phyloP scores from a whole-genome alignment of 106 monocot genomes.

The Chionographis japonica region DNA sequence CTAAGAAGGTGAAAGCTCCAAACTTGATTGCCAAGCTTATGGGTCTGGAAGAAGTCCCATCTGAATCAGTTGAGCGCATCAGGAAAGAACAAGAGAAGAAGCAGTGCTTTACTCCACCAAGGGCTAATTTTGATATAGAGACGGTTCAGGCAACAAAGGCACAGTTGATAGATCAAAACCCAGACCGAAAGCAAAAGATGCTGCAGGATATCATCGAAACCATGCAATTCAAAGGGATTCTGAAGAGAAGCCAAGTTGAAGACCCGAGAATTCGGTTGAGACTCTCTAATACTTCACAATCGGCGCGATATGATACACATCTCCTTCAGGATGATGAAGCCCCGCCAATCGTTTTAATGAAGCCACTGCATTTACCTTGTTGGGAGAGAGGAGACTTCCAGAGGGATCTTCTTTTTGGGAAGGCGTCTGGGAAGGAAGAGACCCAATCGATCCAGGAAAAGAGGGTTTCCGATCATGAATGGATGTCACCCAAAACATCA shows the following conservation, averaged over 20 bases:
- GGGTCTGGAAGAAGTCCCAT: constrained; percentile 53
- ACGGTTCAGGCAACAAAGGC: constrained; percentile 31
- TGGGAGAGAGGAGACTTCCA: constrained; percentile 6
- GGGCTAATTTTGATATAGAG: constrained; percentile 22
- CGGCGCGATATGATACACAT: background rate
- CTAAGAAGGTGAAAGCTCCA: constrained; percentile 29
- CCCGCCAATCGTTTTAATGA: constrained; percentile 39
- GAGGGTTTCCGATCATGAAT: background rate
- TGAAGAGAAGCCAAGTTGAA: constrained; percentile 19
- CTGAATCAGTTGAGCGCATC: background rate
- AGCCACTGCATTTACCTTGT: constrained; percentile 18
- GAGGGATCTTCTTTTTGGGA: background rate
- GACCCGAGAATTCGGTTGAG: background rate
- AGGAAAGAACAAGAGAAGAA: constrained; percentile 14
- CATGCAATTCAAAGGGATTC: constrained; percentile 41
- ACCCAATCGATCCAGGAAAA: constrained; percentile 4
- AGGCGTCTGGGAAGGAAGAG: constrained; percentile 1
- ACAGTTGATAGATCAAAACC: constrained; percentile 1
- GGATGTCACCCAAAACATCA: background rate
- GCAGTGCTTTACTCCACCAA: constrained; percentile 2
- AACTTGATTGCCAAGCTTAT: constrained; percentile 68
- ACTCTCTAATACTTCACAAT: background rate
- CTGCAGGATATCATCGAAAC: constrained; percentile 47
- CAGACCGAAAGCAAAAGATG: constrained; percentile 13
- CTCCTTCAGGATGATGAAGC: constrained; percentile 2